A percentile compares a stretch with the other conserved stretches of the same genome.
phyloP scores from a whole-genome alignment of 768 basidiomycete species.

The Tremella yokohamensis region DNA sequence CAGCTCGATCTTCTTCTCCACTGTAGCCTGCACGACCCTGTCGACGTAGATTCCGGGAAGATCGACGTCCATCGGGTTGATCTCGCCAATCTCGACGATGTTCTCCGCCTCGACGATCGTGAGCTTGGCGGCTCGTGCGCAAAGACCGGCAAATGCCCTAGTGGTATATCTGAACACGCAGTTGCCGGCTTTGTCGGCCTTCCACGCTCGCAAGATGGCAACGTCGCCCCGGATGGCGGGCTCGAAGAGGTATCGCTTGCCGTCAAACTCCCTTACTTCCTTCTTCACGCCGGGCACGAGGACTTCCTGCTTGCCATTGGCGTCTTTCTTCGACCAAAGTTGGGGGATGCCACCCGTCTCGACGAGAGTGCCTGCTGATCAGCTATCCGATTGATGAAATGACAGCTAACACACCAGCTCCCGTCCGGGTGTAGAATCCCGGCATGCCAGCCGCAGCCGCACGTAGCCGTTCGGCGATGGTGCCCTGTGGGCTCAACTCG shows the following conservation, averaged over 20 bases:
- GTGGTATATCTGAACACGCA: slow-evolving; percentile 49
- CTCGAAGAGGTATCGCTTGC: slow-evolving; percentile 41
- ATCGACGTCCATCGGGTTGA: slow-evolving; percentile 42
- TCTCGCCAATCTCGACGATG: slow-evolving; percentile 46
- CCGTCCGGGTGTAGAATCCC: slow-evolving; percentile 42
- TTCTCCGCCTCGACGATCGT: slow-evolving; percentile 49
- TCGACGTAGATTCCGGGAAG: slow-evolving; percentile 49
- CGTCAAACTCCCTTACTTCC: slow-evolving; percentile 32
- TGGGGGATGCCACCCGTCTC: slow-evolving; percentile 46
- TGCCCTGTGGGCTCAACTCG: slow-evolving; percentile 45
- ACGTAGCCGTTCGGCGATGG: slow-evolving; percentile 42
- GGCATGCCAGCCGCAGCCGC: slow-evolving; percentile 46
- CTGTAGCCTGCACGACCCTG: slow-evolving; percentile 42
- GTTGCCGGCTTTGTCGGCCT: slow-evolving; percentile 48
- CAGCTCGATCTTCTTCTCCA: slow-evolving; percentile 43
- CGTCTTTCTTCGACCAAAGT: slow-evolving; percentile 24
- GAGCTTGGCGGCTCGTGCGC: slow-evolving; percentile 39
- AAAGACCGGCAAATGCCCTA: slow-evolving; percentile 35
- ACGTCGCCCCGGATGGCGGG: slow-evolving; percentile 47
- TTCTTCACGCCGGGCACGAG: slow-evolving; percentile 39
- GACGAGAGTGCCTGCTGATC: slow-evolving; percentile 33
- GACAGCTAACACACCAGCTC: slow-evolving; percentile 27
- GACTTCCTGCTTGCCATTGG: slow-evolving; percentile 34
- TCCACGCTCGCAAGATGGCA: slow-evolving; percentile 45
- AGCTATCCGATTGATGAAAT: background rate